phyloP scores from a whole-genome alignment of 75 land plant genomes.

The Adiantum capillusveneris region DNA sequence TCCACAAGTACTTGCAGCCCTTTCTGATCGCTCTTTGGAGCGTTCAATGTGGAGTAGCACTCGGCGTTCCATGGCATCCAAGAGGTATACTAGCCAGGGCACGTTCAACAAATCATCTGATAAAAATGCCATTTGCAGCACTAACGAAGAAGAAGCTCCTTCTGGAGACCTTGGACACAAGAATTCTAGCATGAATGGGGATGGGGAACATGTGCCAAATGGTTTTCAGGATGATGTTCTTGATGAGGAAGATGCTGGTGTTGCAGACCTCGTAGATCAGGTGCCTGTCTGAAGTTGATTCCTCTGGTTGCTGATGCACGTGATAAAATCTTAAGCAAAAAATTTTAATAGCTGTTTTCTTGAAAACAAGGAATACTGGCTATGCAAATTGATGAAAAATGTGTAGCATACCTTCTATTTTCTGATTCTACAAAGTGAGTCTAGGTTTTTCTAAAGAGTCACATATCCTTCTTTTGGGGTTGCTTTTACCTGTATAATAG shows the following conservation, averaged over 20 bases:
- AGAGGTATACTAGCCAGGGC: constrained; percentile 25
- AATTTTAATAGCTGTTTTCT: too few species aligned
- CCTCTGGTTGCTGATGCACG: neutral
- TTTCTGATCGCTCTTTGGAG: constrained; percentile 47
- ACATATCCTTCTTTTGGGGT: too few species aligned
- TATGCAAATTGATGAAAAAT: too few species aligned
- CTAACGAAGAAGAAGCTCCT: neutral
- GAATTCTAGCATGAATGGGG: too few species aligned
- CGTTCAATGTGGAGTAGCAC: constrained; percentile 52
- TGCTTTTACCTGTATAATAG: too few species aligned
- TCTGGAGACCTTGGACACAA: too few species aligned
- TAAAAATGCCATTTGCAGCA: neutral
- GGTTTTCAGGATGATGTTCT: neutral
- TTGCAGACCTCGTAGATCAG: neutral
- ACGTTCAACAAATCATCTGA: neutral
- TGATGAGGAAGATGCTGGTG: neutral
- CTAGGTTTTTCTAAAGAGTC: too few species aligned
- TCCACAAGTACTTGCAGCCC: constrained; percentile 52
- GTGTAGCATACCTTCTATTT: too few species aligned
- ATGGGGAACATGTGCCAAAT: neutral
- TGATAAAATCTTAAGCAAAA: too few species aligned
- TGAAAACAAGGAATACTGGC: too few species aligned
- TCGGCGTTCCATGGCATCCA: constrained; percentile 41
- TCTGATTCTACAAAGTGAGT: too few species aligned
- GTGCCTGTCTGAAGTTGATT: neutral